Base-by-base conservation (phyloP, 805 yeast species). In the Vanderwaltozyma tropicalis region DNA sequence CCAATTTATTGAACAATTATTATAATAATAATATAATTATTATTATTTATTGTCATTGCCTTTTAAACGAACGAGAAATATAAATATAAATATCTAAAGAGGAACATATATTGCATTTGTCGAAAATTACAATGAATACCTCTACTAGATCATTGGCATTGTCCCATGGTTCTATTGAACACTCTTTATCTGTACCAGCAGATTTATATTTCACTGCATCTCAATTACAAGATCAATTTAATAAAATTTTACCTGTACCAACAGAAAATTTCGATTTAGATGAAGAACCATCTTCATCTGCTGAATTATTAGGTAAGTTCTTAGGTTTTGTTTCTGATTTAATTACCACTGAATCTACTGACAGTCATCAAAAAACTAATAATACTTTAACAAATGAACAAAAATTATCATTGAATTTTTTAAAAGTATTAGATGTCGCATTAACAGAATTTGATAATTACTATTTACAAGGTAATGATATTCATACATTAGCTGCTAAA, bases 211-310 rank as follows among this genome's bases (percentile, higher is more conserved):
- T 86, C 52, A 74, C 78, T 52, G 84, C 84, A 57, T 80, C 89
- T 42, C 95, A 88, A 64, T 72, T 92, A 50, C 82, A 84, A 53
- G 88, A 86, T 48, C 94, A 80, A 62, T 92, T 89, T 61, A 67
- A 66, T 54, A 82, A 83, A 57, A 65, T 78, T 16, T 74, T 92
- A 47, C 89, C 94, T 8, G 75, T 72, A 34, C 77, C 77, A 30
- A 81, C 96, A 31, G 96, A 85, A 55, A 92, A 81, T 13, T 78
- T 73, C 49, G 89, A 88, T 34, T 80, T 74, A 41, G 95, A 84
- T 49, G 81, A 81, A 45, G 96, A 88, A 65, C 96, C 96, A 27
- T 64, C 85, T 25, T 78, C 89, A 32, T 78, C 88, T 33, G 80
- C 86, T 28, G 96, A 89, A 63, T 72, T 92, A 41, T 72, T 86